Percentiles rank a stretch among this genome's conserved stretches.
Conservation (phyloP, 2,329 filamentous ascomycete genomes). For the Alternaria sp. region DNA sequence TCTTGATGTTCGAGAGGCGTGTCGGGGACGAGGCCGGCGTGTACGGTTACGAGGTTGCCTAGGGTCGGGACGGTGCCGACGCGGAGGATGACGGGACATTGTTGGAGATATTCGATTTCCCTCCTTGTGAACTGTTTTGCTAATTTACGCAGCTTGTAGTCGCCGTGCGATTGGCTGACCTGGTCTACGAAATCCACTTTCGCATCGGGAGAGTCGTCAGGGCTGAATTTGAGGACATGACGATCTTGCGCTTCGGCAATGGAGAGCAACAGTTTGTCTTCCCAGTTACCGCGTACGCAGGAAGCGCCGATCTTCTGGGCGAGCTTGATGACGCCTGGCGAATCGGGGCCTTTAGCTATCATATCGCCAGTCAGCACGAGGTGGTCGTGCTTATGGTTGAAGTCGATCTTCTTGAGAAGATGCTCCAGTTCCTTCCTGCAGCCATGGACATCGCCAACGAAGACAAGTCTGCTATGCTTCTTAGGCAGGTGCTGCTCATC, state of each 20-base stretch:
- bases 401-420: slow-evolving; percentile 73
- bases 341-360: slow-evolving; percentile 84
- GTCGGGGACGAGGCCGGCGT: slow-evolving; percentile 84
- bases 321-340: slow-evolving; percentile 76
- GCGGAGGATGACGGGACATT: slow-evolving; percentile 80
- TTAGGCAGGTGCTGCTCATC: slow-evolving; percentile 58
- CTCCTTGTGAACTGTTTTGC: slow-evolving; percentile 65
- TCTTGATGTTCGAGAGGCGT: slow-evolving; percentile 75
- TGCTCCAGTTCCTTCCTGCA: slow-evolving; percentile 70
- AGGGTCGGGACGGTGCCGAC: slow-evolving; percentile 69
- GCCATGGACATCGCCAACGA: slow-evolving; percentile 94
- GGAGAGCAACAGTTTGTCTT: slow-evolving; percentile 81
- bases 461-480: slow-evolving; percentile 69
- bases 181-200: slow-evolving; percentile 44
- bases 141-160: slow-evolving; percentile 59
- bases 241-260: slow-evolving; percentile 56
- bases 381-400: slow-evolving; percentile 65
- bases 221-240: slow-evolving; percentile 31
- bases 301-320: slow-evolving; percentile 78
- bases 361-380: slow-evolving; percentile 53
- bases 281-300: slow-evolving; percentile 90
- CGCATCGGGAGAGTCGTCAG: slow-evolving; percentile 43
- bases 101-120: slow-evolving; percentile 74
- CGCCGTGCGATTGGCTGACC: slow-evolving; percentile 43
- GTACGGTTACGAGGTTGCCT: slow-evolving; percentile 77